Evolutionary conservation across 345 rosid genomes (phyloP).

Genomic region (Ricinus communis): DNA sequence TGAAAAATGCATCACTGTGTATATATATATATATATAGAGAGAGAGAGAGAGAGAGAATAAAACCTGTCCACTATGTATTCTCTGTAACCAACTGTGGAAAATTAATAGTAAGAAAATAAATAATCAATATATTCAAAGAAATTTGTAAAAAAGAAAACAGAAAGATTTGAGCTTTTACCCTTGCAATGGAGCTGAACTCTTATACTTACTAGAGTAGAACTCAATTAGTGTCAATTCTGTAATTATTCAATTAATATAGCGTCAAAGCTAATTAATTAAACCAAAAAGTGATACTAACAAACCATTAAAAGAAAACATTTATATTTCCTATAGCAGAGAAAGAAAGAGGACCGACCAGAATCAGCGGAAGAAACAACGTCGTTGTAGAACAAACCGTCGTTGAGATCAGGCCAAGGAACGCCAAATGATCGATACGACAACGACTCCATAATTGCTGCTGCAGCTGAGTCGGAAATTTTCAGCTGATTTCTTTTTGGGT

Average conservation of each 20-base stretch:
- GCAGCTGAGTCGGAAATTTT: not conserved
- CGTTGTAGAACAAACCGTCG: slow-evolving; percentile 69
- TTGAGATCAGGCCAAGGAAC: slow-evolving; percentile 76
- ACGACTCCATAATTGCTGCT: not conserved
- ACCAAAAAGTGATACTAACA: no score
- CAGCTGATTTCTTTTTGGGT: no score
- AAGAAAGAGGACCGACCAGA: slow-evolving; percentile 44
- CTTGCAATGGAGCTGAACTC: slow-evolving; percentile 76
- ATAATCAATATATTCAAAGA: not conserved
- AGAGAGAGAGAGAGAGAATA: not conserved
- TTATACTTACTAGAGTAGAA: slow-evolving; percentile 67
- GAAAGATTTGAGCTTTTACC: slow-evolving; percentile 38
- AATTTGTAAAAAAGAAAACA: not conserved
- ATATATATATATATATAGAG: not conserved
- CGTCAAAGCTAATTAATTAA: not conserved
- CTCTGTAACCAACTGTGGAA: slow-evolving; percentile 79
- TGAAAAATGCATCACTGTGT: not conserved
- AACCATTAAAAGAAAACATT: no score
- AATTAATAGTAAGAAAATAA: slow-evolving; percentile 8
- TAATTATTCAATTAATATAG: not conserved
- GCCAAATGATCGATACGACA: slow-evolving; percentile 40
- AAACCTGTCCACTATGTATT: slow-evolving; percentile 79
- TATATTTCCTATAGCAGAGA: no score
- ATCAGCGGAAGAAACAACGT: slow-evolving; percentile 47
- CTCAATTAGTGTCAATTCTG: slow-evolving; percentile 50